Evolutionary conservation across 257 asterid genomes (phyloP).

Genomic region (Lycium barbarum): DNA sequence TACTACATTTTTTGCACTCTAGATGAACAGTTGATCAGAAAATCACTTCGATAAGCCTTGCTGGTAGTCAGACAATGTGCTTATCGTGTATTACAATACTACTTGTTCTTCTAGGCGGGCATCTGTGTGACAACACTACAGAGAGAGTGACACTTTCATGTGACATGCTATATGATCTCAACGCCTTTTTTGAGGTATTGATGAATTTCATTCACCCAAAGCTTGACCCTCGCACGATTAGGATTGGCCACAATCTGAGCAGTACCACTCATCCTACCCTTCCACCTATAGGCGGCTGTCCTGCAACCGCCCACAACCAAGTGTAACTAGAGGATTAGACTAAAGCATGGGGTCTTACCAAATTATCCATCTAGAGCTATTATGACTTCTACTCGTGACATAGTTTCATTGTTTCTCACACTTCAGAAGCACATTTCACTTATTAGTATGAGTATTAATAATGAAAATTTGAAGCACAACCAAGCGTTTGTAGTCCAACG

Average conservation of each 20-base stretch:
- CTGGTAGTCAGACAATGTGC: rapidly evolving
- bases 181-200: conserved; percentile 11
- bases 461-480: not conserved
- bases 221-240: not conserved
- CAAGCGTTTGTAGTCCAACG: conserved; percentile 19
- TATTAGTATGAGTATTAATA: too few relatives aligned
- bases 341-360: too few relatives aligned
- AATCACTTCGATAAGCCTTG: not conserved
- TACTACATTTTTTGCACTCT: not conserved
- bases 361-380: too few relatives aligned
- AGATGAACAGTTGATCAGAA: not conserved
- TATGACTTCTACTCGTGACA: too few relatives aligned
- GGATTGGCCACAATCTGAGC: conserved; percentile 35
- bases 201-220: conserved; percentile 19
- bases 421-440: too few relatives aligned
- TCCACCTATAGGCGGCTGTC: conserved; percentile 23
- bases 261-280: conserved; percentile 34
- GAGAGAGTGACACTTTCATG: not conserved
- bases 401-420: too few relatives aligned
- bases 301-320: not conserved
- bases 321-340: too few relatives aligned
- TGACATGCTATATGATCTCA: conserved; percentile 27
- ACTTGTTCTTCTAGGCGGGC: not conserved
- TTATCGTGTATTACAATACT: not conserved
- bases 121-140: not conserved